phyloP scores from a whole-genome alignment of 345 rosid genomes.

The Sisymbrium irio region DNA sequence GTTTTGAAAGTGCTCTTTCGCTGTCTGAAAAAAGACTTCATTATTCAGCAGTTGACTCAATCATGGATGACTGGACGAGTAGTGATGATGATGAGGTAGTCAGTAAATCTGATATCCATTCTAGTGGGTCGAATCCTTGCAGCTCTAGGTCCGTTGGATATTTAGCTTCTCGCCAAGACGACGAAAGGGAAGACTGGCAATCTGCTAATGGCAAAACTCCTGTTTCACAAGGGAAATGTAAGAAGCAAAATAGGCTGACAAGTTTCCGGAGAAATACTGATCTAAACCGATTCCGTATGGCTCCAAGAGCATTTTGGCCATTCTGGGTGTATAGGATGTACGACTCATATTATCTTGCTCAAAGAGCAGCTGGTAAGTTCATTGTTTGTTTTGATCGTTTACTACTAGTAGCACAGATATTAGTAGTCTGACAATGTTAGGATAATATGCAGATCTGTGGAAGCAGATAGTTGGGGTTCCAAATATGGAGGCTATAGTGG shows the following conservation, averaged over 20 bases:
- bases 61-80: constrained; percentile 57
- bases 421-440: constrained; percentile 4
- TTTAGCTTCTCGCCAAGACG: constrained; percentile 30
- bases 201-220: constrained; percentile 33
- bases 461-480: constrained; percentile 80
- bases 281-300: constrained; percentile 44
- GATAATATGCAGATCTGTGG: constrained; percentile 76
- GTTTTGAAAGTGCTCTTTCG: constrained; percentile 84
- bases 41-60: constrained; percentile 50
- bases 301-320: constrained; percentile 80
- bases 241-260: constrained; percentile 37
- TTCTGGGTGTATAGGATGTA: constrained; percentile 82
- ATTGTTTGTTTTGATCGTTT: background rate
- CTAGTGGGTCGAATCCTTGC: constrained; percentile 29
- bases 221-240: constrained; percentile 31
- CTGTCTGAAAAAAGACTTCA: constrained; percentile 62
- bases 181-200: constrained; percentile 25
- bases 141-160: constrained; percentile 34
- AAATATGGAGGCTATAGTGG: constrained; percentile 63
- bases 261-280: constrained; percentile 29
- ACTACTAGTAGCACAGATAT: background rate
- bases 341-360: constrained; percentile 85
- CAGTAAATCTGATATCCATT: constrained; percentile 38
- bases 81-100: constrained; percentile 58
- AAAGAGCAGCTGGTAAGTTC: constrained; percentile 77